phyloP scores from a whole-genome alignment of 2,329 filamentous ascomycete genomes.

The Penicillium sp. region DNA sequence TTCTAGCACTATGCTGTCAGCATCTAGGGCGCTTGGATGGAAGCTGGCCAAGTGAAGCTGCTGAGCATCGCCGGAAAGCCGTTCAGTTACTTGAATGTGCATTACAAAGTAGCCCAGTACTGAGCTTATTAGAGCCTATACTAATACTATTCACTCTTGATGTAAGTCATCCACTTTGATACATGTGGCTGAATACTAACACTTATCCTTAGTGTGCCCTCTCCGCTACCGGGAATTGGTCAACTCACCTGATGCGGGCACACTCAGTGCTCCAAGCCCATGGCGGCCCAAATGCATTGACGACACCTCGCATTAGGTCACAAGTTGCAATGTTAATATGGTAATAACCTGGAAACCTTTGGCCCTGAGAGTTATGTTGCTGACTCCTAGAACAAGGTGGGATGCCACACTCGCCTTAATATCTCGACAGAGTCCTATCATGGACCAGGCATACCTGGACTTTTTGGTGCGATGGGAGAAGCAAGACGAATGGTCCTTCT shows the following conservation, averaged over 20 bases:
- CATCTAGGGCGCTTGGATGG: conserved; percentile 29
- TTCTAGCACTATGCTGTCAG: conserved; percentile 28
- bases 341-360: conserved; percentile 11
- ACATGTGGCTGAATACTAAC: not conserved
- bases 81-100: conserved; percentile 20
- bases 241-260: conserved; percentile 25
- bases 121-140: conserved; percentile 27
- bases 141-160: conserved; percentile 36
- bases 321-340: conserved; percentile 35
- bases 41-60: conserved; percentile 18
- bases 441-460: conserved; percentile 24
- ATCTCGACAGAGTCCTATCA: conserved; percentile 27
- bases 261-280: conserved; percentile 25
- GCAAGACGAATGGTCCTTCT: conserved; percentile 30
- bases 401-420: conserved; percentile 37
- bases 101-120: conserved; percentile 6
- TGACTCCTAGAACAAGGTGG: conserved; percentile 6
- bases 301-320: conserved; percentile 24
- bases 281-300: conserved; percentile 12
- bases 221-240: conserved; percentile 35
- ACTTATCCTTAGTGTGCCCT: conserved; percentile 27
- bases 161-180: conserved; percentile 15
- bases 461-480: conserved; percentile 19
- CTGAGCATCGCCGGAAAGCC: conserved; percentile 12
- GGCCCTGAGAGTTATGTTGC: not conserved